These are phyloP conservation scores for Geotrichum bryndzae DNA, from an alignment of 1,139 yeast genomes.

Conservation along the genomic window DNA sequence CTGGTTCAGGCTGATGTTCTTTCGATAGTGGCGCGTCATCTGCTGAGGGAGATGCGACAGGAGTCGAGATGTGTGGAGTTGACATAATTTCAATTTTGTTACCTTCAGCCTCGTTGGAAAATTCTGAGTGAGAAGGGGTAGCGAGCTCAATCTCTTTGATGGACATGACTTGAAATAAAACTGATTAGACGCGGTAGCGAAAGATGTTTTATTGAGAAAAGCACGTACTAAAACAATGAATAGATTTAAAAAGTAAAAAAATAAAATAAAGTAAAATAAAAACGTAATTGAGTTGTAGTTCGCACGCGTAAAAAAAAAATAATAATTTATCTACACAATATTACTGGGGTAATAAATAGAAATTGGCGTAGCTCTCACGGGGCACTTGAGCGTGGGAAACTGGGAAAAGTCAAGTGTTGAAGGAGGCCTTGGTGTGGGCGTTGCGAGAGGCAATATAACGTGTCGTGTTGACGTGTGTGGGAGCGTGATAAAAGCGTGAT, in stretches of 20 bases:
- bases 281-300: not conserved
- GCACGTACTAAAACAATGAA: not conserved
- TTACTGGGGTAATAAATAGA: not conserved
- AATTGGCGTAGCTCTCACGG: not conserved
- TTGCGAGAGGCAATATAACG: not conserved
- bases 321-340: not conserved
- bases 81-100: conserved; percentile 6
- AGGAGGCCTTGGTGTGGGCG: not conserved
- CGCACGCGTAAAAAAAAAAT: not conserved
- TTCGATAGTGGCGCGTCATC: not conserved
- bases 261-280: not conserved
- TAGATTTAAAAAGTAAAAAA: not conserved
- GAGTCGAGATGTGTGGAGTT: conserved; percentile 5
- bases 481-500: not conserved
- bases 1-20: not conserved
- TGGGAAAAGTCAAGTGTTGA: not conserved
- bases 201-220: not conserved
- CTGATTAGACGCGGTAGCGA: not conserved
- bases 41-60: conserved; percentile 6
- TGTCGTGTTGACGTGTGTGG: not conserved
- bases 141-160: conserved; percentile 12
- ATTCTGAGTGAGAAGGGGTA: conserved; percentile 9
- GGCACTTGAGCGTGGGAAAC: not conserved
- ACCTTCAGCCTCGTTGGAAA: not conserved
- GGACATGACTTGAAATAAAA: conserved; percentile 7